Evolutionary conservation across 2,329 filamentous ascomycete species (phyloP), one percentile per base, ranked within the genome.

Genomic region (Alternaria gansuensis): DNA sequence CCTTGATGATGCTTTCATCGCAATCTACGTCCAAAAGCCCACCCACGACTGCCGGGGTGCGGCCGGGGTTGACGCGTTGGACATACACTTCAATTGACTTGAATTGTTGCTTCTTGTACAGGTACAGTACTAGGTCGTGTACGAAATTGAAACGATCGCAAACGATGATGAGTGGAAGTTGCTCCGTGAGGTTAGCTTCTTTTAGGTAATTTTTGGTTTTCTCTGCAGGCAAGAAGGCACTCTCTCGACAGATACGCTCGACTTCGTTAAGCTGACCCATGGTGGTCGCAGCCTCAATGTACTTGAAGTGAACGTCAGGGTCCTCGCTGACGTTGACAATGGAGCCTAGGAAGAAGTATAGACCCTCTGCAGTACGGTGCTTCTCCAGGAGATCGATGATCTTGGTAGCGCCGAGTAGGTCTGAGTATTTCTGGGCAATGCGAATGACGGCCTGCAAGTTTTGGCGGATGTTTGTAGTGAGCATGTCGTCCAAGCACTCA

Each of bases 121-220:
- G 87, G 80, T 95, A 97, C 23, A 99, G 86, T 43, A 99, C 92
- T 74, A 99, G 81, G 74, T 99, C 95, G 75, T 99, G 95, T 40
- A 98, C 92, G 74, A 99, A 97, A 82, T 98, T 96, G 86, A 96
- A 97, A n/a, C 94, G 92, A 76, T 99, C 95, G 81, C 96, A 99
- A 59, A 99, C 93, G 70, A 98, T 97, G 80, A 99, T 99, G 54
- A 99, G 83, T 41, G 95, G 95, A 41, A 99, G 85, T 81, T 97
- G 94, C 79, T 99, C 95, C 2, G 90, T 88, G 43, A 99, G 84
- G 67, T 89, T 90, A 54, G 95, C 94, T 78, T 99, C 96, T 82
- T 99, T 99, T 62, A 99, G 83, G 87, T 98, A 99, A 83, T 99
- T 99, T 85, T 97, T 97, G 57, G 97, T 92, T 84, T 97, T 96